Evolutionary conservation across 345 rosid genomes (phyloP).

Genomic region (Arabidopsis thaliana): TAIR10.1 NC_003075.7:216501-217000

Average conservation of each 20-base stretch:
- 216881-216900: background rate
- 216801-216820: background rate
- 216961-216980: constrained; percentile 25
- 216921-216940: background rate
- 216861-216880: too few species aligned
- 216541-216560: background rate
- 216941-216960: constrained; percentile 3
- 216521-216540: background rate
- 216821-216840: background rate
- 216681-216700: background rate
- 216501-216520: background rate
- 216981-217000: constrained; percentile 15
- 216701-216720: background rate
- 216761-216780: background rate
- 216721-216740: constrained; percentile 9
- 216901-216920: background rate
- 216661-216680: background rate
- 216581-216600: background rate
- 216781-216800: background rate
- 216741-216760: background rate
- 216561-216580: background rate
- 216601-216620: background rate
- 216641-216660: background rate
- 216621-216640: background rate
- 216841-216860: too few species aligned